Evolutionary conservation across 306 rosid species (phyloP), one percentile per base, ranked within the genome.

Genomic region (Ammopiptanthus mongolicus): DNA sequence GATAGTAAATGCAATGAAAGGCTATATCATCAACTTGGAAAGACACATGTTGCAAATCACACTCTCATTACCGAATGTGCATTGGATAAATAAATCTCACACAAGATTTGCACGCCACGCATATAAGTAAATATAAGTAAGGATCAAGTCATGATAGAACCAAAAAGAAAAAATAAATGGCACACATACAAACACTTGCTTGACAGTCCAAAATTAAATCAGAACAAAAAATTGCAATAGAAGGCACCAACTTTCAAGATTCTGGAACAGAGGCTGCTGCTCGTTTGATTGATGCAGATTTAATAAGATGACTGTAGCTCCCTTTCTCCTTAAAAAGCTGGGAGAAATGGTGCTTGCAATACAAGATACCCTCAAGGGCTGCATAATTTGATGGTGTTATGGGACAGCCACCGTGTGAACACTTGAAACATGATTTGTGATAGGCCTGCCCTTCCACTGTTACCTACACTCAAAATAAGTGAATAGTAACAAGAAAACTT

Each of bases 311-410:
- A 71, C 78, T 87, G 61, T 88, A 84, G 83, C 88, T 87, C 8
- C 94, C 94, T 70, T 94, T 94, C 86, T 94, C 97, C 87, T 91
- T 94, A 83, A 94, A 94, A 73, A 94, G 95, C 86, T 94, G 97
- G 14, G 97, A 82, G 82, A 94, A 94, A 80, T 94, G 98, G 83
- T 91, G 98, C 71, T 94, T 94, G 95, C 98, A 94, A 79, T 94
- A 94, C 84, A 94, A 80, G 77, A 94, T 85, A 25, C 97, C 98
- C 77, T 94, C 97, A 2, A 94, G 84, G 25, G 98, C 97, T 5
- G 98, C 98, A 81, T 94, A 90, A 86, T 88, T 94, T 1, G 98
- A 91, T 47, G 97, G 97, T 1, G 96, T 78, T 78, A 95, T 78
- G 51, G 97, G 82, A 73, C 97, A 94, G 53, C 98, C 97, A 7